Evolutionary conservation across 2,329 filamentous ascomycete species (phyloP), one percentile per base, ranked within the genome.

Genomic region (Fusarium bulbicola): DNA sequence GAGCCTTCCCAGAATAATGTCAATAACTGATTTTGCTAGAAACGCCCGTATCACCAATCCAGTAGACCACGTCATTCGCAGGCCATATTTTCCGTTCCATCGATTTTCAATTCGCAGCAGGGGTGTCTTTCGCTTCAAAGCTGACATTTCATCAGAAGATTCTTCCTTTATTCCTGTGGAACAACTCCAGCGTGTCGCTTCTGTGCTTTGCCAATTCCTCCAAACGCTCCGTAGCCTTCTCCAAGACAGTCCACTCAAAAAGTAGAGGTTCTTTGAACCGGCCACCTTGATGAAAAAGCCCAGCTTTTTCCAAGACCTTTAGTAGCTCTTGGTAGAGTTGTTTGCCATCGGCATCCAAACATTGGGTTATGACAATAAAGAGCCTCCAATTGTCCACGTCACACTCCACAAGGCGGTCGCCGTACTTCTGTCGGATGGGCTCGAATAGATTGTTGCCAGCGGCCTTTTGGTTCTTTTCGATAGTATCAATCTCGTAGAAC

Each of bases 161-260:
- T 0, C 11, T 34, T 3, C 21, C 10, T 13, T 32, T 34, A 10
- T 13, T 20, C 7, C 21, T 5, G 21, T 32, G 2, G n/a, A 14
- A 5, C 0, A 50, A 9, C 11, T 20, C 15, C 13, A 24, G 46
- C 9, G 15, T 13, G 4, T 13, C 5, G 4, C 28, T 32, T 2
- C 16, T 10, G 47, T 24, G n/a, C 4, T 7, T 4, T 12, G 42
- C 18, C 0, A 2, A 34, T 16, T 1, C 32, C 32, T 1, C 0
- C 32, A 34, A 34, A 34, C 32, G 32, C 32, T 34, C 32, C 32
- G 32, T 8, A 1, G 21, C 34, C 47, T 34, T 3, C 3, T 49
- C 28, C 4, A 4, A 49, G 14, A 49, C 46, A 8, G 5, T 6
- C 46, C 46, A 30, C 46, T 49, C 26, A 3, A 49, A n/a, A 49